Conservation (phyloP, 169 alveolate genomes). For the Plasmodium malariae region DNA sequence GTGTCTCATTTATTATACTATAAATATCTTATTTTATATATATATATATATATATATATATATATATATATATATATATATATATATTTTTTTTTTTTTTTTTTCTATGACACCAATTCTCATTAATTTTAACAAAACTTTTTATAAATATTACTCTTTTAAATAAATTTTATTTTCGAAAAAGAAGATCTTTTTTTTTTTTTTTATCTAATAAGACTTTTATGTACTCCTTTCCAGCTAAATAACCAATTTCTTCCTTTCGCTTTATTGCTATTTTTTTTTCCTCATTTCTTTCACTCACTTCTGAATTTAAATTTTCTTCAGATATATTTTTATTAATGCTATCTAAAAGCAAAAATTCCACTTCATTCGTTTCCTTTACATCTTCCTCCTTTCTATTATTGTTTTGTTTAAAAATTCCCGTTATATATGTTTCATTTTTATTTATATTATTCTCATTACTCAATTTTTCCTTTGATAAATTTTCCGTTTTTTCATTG, state of each 20-base stretch:
- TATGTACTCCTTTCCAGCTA: constrained; percentile 50
- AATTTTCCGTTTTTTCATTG: constrained; percentile 56
- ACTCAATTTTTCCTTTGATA: background rate
- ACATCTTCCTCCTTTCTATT: background rate
- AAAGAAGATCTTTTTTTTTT: constrained; percentile 13
- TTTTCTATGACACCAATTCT: background rate
- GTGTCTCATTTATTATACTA: no score
- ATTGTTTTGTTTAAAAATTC: background rate
- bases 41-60: background rate
- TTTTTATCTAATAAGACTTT: constrained; percentile 27
- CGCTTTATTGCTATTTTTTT: constrained; percentile 42
- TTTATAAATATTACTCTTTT: no score
- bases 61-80: background rate
- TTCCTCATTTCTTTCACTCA: constrained; percentile 20
- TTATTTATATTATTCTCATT: background rate
- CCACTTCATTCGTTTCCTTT: background rate
- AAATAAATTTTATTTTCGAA: constrained; percentile 36
- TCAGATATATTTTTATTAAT: background rate
- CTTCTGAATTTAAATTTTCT: constrained; percentile 9
- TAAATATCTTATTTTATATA: background rate
- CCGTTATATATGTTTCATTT: background rate
- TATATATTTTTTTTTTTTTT: background rate
- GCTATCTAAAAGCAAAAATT: constrained; percentile 24
- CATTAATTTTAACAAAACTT: constrained; percentile 11
- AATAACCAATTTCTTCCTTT: constrained; percentile 32